Evolutionary conservation across 1,139 yeast genomes (phyloP).

Genomic region (Blastobotrys ciferrii): DNA sequence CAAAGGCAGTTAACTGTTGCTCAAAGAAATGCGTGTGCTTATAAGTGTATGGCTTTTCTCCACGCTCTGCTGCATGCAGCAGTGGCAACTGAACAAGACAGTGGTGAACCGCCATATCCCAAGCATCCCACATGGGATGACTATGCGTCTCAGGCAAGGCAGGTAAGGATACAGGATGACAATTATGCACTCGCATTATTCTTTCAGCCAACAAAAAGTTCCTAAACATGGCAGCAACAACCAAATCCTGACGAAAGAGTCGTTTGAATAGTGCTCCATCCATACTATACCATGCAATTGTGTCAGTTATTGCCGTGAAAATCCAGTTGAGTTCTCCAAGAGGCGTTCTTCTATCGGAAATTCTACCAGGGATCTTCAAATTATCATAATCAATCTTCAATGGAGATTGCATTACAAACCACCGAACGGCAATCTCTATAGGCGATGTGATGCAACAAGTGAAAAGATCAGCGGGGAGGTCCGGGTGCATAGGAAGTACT

Average conservation of each 20-base stretch:
- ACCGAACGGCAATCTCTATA: conserved; percentile 86
- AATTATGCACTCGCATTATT: conserved; percentile 89
- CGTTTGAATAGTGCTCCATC: conserved; percentile 87
- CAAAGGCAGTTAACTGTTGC: conserved; percentile 94
- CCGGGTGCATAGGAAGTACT: conserved; percentile 87
- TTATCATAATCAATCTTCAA: conserved; percentile 42
- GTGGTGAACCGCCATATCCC: conserved; percentile 97
- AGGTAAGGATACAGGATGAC: conserved; percentile 95
- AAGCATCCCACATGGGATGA: conserved; percentile 97
- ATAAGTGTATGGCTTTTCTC: conserved; percentile 46
- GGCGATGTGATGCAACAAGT: conserved; percentile 96
- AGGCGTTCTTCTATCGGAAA: conserved; percentile 92
- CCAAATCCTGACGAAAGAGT: conserved; percentile 88
- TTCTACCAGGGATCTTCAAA: conserved; percentile 75
- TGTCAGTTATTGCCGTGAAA: conserved; percentile 95
- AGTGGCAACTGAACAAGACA: conserved; percentile 58
- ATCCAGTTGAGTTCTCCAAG: conserved; percentile 97
- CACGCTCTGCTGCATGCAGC: conserved; percentile 36
- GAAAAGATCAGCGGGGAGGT: conserved; percentile 91
- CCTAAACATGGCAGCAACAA: conserved; percentile 94
- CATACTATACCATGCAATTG: conserved; percentile 94
- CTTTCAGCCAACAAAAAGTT: conserved; percentile 89
- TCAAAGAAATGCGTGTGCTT: conserved; percentile 93
- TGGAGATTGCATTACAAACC: conserved; percentile 84
- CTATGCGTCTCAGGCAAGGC: conserved; percentile 78